Evolutionary conservation across 129 eudicot species (phyloP), one percentile per base, ranked within the genome.

Genomic region (Centaurea solstitialis): DNA sequence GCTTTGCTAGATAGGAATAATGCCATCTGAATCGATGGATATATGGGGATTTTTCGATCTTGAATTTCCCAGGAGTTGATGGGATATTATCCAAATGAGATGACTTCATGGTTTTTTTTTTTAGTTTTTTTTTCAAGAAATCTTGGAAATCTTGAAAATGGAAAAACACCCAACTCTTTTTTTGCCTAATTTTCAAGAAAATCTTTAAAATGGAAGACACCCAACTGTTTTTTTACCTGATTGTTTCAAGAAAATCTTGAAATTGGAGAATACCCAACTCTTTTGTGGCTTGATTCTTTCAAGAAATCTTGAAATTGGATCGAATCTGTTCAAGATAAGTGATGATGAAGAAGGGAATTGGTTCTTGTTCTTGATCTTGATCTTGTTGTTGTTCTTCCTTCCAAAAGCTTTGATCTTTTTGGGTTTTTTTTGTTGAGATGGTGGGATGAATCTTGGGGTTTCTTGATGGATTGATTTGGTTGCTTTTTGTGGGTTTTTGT

Each of bases 11-110:
- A 77, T 81, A 76, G 21, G 90, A 72, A 76, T 82, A 87, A 83
- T 83, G 87, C 85, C 75, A 80, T 80, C 90, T 83, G 35, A 87
- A 75, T 68, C 90, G 84, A 43, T 83, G 62, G 45, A 61, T 59
- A 47, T 80, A 84, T 39, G 72, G 76, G 21, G 86, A 81, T 59
- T 84, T 87, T 40, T 87, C 87, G 69, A 83, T 83, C 85, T 86
- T 87, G 43, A 83, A 83, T 80, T 87, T 87, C 15, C 90, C 87
- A 22, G 87, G 87, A 4, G 87, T 87, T 83, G 90, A 87, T 80
- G 87, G 90, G 78, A 64, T 77, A 76, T 72, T 83, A 76, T 87
- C 90, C 66, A 78, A 53, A 80, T 82, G 84, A 57, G 83, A 76
- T 68, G 82, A 72, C 76, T 86, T 83, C 89, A 81, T 81, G 11